phyloP scores from a whole-genome alignment of 2,329 filamentous ascomycete genomes.

The Aspergillus piperis region DNA sequence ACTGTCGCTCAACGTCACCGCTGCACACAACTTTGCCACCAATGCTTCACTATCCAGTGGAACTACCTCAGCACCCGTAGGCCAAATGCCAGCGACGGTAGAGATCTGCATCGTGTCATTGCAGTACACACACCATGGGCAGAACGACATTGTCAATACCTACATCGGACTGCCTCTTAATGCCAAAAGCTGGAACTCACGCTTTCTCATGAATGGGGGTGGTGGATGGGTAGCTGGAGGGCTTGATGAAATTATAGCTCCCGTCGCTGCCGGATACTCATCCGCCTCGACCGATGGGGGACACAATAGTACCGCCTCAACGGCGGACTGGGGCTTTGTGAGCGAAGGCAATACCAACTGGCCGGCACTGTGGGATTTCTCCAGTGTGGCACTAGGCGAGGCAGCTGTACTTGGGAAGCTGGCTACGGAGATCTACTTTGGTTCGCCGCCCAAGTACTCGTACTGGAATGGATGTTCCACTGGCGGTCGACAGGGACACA shows the following conservation, averaged over 20 bases:
- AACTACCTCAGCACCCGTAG: neutral
- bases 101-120: neutral
- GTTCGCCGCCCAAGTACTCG: neutral
- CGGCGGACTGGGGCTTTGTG: neutral
- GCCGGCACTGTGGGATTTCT: slow-evolving; percentile 3
- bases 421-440: slow-evolving; percentile 8
- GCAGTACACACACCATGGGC: slow-evolving; percentile 8
- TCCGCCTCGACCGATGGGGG: slow-evolving; percentile 1
- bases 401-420: slow-evolving; percentile 9
- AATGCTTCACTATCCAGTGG: neutral
- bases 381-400: slow-evolving; percentile 5
- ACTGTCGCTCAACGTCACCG: neutral
- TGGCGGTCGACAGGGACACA: slow-evolving; percentile 24
- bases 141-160: slow-evolving; percentile 5
- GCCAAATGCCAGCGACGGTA: neutral
- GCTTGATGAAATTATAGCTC: neutral
- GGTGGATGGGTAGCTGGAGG: slow-evolving; percentile 5
- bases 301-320: neutral
- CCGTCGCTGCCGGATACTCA: neutral
- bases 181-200: slow-evolving; percentile 4
- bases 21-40: neutral
- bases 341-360: neutral
- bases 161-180: slow-evolving; percentile 5
- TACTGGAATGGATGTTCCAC: slow-evolving; percentile 22
- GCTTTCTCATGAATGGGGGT: slow-evolving; percentile 10